Conservation (phyloP, 2,329 filamentous ascomycete genomes). For the Fusarium sp. region DNA sequence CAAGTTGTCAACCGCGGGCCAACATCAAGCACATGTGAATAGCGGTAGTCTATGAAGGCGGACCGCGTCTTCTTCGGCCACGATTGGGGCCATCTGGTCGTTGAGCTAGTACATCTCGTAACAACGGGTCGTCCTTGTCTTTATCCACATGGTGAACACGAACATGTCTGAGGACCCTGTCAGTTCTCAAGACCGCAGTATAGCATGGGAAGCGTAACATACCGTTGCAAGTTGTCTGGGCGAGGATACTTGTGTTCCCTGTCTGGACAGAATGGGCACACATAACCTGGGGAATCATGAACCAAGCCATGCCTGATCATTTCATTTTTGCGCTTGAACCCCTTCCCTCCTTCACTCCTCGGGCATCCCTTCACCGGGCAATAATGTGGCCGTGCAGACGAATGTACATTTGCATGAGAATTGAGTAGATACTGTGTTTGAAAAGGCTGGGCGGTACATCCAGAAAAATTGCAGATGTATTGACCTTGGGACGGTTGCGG, state of each 20-base stretch:
- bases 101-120: conserved; percentile 89
- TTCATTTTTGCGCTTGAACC: conserved; percentile 81
- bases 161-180: conserved; percentile 78
- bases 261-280: conserved; percentile 96
- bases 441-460: conserved; percentile 81
- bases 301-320: conserved; percentile 87
- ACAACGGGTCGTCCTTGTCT: conserved; percentile 85
- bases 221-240: conserved; percentile 97
- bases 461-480: conserved; percentile 72
- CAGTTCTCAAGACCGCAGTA: background rate
- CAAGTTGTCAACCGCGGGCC: background rate
- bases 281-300: conserved; percentile 93
- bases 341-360: conserved; percentile 75
- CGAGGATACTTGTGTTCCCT: conserved; percentile 94
- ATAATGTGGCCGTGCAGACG: conserved; percentile 76
- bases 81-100: conserved; percentile 87
- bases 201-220: conserved; percentile 38
- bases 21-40: background rate
- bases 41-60: conserved; percentile 47
- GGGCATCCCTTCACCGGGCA: conserved; percentile 75
- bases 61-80: conserved; percentile 80
- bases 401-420: conserved; percentile 83
- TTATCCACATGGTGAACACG: conserved; percentile 93
- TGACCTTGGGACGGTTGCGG: conserved; percentile 64
- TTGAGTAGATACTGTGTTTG: conserved; percentile 85